Conservation (phyloP, 345 rosid genomes). For the Corchorus capsularis region DNA sequence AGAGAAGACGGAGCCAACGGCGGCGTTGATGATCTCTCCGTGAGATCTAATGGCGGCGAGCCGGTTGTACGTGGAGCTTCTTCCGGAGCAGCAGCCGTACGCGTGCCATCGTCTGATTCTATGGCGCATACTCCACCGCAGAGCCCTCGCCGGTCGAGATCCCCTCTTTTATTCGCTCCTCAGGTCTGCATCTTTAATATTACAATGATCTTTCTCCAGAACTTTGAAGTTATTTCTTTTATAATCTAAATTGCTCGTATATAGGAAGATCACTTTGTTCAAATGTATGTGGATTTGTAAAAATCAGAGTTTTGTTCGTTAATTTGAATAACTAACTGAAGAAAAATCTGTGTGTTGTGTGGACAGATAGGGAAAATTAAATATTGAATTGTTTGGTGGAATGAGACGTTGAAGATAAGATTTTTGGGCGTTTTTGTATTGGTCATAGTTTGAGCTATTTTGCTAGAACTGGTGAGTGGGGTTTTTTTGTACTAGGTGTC, state of each 20-base stretch:
- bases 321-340: background rate
- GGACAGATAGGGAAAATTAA: background rate
- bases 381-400: background rate
- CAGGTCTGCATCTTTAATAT: conserved; percentile 44
- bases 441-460: background rate
- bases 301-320: background rate
- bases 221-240: background rate
- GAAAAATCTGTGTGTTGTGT: background rate
- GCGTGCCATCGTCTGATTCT: conserved; percentile 48
- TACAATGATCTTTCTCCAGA: background rate
- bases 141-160: conserved; percentile 55
- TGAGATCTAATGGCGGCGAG: conserved; percentile 49
- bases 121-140: conserved; percentile 53
- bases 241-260: background rate
- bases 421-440: background rate
- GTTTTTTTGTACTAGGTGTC: background rate
- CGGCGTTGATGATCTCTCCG: conserved; percentile 29
- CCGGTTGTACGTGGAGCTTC: conserved; percentile 14
- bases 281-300: background rate
- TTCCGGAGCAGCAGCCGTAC: conserved; percentile 20
- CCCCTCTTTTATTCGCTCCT: conserved; percentile 71
- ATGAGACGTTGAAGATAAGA: conserved; percentile 2
- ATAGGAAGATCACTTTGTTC: background rate
- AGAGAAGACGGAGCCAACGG: conserved; percentile 47
- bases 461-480: conserved; percentile 3